A percentile compares a stretch with the other conserved stretches of the same genome.
Conservation (phyloP, 2,329 filamentous ascomycete genomes). For the Aspergillus texensis region DNA sequence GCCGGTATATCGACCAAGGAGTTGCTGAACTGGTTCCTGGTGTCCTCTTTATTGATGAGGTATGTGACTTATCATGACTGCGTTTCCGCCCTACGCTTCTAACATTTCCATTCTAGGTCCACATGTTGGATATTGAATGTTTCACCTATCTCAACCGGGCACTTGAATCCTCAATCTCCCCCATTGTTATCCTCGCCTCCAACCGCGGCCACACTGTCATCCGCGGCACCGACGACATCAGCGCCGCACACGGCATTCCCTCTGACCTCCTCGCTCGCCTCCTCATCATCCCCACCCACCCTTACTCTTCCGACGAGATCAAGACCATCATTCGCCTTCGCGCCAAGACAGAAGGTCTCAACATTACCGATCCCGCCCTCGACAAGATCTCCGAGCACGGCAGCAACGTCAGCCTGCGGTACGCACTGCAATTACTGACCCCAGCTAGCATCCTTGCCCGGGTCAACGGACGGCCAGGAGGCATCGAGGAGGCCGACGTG, state of each 20-base stretch:
- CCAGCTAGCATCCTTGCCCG: slow-evolving; percentile 89
- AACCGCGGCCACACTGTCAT: slow-evolving; percentile 95
- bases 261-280: slow-evolving; percentile 90
- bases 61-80: slow-evolving; percentile 44
- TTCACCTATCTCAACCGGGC: slow-evolving; percentile 99
- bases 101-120: slow-evolving; percentile 63
- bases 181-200: slow-evolving; percentile 95
- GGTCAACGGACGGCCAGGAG: slow-evolving; percentile 73
- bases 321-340: slow-evolving; percentile 87
- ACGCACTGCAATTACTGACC: slow-evolving; percentile 88
- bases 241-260: slow-evolving; percentile 90
- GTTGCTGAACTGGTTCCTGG: slow-evolving; percentile 97
- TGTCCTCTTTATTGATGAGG: slow-evolving; percentile 98
- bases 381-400: slow-evolving; percentile 86
- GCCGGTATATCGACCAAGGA: slow-evolving; percentile 97
- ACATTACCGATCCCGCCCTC: slow-evolving; percentile 78
- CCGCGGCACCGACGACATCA: slow-evolving; percentile 76
- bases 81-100: slow-evolving; percentile 23
- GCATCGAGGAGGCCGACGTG: slow-evolving; percentile 75
- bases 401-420: slow-evolving; percentile 84
- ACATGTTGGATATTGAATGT: slow-evolving; percentile 99
- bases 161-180: slow-evolving; percentile 91
- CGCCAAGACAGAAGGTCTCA: slow-evolving; percentile 77
- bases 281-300: slow-evolving; percentile 92
- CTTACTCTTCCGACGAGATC: slow-evolving; percentile 87